Conservation (phyloP, 2,329 filamentous ascomycete genomes). For the Fusarium longipes region DNA sequence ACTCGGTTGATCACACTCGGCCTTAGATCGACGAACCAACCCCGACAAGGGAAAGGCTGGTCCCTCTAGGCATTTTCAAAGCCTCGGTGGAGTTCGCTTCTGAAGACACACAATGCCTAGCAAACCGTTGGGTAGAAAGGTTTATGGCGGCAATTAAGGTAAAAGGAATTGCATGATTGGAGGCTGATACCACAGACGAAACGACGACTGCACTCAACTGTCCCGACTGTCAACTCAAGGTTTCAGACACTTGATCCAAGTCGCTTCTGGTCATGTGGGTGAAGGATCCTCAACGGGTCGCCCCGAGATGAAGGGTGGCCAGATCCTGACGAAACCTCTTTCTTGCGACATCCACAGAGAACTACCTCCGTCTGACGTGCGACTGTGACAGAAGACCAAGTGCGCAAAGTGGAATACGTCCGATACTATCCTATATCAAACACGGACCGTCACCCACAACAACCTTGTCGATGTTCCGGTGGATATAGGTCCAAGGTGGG, state of each 20-base stretch:
- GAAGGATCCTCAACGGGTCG: conserved; percentile 30
- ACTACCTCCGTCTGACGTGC: not conserved
- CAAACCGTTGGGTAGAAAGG: conserved; percentile 19
- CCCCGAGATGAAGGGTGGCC: conserved; percentile 21
- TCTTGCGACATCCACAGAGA: not conserved
- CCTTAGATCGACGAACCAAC: conserved; percentile 39
- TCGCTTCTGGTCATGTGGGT: conserved; percentile 2
- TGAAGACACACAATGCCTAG: conserved; percentile 30
- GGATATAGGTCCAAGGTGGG: conserved; percentile 2
- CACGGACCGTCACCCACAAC: conserved; percentile 2
- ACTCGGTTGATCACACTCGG: conserved; percentile 34
- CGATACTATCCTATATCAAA: not conserved
- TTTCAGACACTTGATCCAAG: not conserved
- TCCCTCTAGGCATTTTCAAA: conserved; percentile 28
- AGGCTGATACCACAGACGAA: not conserved
- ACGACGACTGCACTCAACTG: not conserved
- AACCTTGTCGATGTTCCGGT: conserved; percentile 7
- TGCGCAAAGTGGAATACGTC: not conserved
- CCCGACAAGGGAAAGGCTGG: conserved; percentile 31
- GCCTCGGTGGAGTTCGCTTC: conserved; percentile 22
- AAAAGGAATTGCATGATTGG: conserved; percentile 3
- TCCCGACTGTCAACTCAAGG: not conserved
- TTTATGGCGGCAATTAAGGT: conserved; percentile 23
- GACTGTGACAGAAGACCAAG: not conserved
- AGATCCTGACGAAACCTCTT: conserved; percentile 5